phyloP scores from a whole-genome alignment of 2,329 filamentous ascomycete species.

The Stachybotrys elegans region DNA sequence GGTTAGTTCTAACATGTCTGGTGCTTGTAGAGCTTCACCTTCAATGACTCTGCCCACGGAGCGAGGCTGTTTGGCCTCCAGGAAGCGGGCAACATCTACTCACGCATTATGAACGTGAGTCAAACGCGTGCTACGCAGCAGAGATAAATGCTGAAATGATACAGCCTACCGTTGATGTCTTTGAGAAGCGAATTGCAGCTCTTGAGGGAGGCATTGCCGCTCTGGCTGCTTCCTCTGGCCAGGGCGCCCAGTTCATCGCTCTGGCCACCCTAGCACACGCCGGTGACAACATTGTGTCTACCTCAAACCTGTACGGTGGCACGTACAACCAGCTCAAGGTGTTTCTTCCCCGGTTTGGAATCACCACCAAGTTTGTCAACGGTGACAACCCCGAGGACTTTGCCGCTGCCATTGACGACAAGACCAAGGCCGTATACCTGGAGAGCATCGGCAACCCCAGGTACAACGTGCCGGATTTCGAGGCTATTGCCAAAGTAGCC shows the following conservation, averaged over 20 bases:
- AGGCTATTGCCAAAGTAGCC: conserved; percentile 76
- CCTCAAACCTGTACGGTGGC: conserved; percentile 86
- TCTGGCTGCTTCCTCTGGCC: conserved; percentile 78
- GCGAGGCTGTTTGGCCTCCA: conserved; percentile 94
- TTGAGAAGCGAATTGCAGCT: conserved; percentile 94
- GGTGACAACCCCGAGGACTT: conserved; percentile 78
- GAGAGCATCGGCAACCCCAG: conserved; percentile 92
- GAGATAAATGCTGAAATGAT: not conserved
- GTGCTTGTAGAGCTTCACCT: conserved; percentile 68
- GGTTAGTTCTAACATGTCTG: not conserved
- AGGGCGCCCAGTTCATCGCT: conserved; percentile 88
- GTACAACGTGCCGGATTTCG: conserved; percentile 90
- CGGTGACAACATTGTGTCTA: conserved; percentile 91
- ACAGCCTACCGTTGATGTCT: conserved; percentile 87
- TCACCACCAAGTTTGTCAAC: conserved; percentile 80
- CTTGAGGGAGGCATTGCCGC: conserved; percentile 88
- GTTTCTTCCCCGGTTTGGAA: conserved; percentile 77
- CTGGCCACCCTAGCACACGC: conserved; percentile 77
- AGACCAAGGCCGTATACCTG: conserved; percentile 86
- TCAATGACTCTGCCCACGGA: conserved; percentile 94
- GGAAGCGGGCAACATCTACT: conserved; percentile 97
- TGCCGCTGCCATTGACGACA: conserved; percentile 78
- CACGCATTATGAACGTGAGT: conserved; percentile 85
- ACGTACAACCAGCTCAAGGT: conserved; percentile 99
- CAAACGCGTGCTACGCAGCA: not conserved